phyloP scores from a whole-genome alignment of 345 rosid genomes.

The Odontarrhena argentea region DNA sequence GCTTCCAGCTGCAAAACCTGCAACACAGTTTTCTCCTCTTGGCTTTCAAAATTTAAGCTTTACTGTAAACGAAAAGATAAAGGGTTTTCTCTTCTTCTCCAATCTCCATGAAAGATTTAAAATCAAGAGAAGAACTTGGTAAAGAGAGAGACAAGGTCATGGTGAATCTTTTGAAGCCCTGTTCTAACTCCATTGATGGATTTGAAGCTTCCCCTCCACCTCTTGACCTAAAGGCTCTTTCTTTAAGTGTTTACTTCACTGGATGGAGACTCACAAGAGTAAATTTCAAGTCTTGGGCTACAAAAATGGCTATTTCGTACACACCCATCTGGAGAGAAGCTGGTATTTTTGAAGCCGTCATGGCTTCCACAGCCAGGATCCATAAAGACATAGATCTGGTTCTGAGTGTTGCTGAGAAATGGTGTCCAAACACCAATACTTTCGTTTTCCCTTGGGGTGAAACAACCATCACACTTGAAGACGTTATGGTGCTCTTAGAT shows the following conservation, averaged over 20 bases:
- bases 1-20: neutral
- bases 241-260: constrained; percentile 29
- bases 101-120: too few species aligned
- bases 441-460: constrained; percentile 64
- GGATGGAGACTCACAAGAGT: constrained; percentile 35
- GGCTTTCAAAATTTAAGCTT: too few species aligned
- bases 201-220: constrained; percentile 10
- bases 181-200: constrained; percentile 22
- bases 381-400: constrained; percentile 31
- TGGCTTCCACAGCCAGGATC: constrained; percentile 40
- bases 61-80: too few species aligned
- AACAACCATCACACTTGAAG: constrained; percentile 56
- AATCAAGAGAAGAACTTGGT: neutral
- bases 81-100: constrained; percentile 8
- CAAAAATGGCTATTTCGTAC: constrained; percentile 39
- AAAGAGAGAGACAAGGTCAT: constrained; percentile 45
- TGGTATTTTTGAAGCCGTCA: constrained; percentile 51
- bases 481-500: constrained; percentile 45
- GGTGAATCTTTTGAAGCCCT: constrained; percentile 44
- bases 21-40: neutral
- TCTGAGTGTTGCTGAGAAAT: constrained; percentile 47
- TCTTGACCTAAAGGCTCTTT: constrained; percentile 21
- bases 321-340: constrained; percentile 44
- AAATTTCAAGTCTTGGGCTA: constrained; percentile 50
- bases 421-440: constrained; percentile 51